Evolutionary conservation across 495 filamentous ascomycete genomes (phyloP), one percentile per base, ranked within the genome.

Genomic region (Echria macrotheca): DNA sequence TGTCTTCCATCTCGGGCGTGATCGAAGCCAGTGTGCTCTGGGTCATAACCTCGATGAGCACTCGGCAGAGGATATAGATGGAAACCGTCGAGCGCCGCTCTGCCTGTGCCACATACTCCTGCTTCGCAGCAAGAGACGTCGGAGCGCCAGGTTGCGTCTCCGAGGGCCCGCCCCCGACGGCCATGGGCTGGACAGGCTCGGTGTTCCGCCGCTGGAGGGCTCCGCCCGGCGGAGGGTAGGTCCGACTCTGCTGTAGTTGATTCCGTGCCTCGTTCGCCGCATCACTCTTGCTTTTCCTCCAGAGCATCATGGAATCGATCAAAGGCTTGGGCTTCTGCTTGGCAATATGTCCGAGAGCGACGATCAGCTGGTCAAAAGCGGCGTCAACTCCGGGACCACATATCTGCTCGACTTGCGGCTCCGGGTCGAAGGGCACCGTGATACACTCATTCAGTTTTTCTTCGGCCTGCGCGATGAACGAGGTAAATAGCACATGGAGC

Each of bases 241-340:
- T 64, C 24, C 58, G 67, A 67, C 85, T 77, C 59, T 85, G 81
- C 44, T 82, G 82, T 28, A 86, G 71, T 57, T 85, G 78, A 19
- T 38, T 55, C 3, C 77, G 68, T 14, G 75, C 77, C 44, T 78
- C 76, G 45, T 76, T 80, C 22, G 89, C 87, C 9, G 87, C 82
- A 67, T 96, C 93, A 55, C 90, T 91, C 68, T 95, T 96, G 32
- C 78, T 83, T 65, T 96, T 96, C 32, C 94, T 80, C 93, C 93
- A 98, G 17, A 89, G 80, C 89, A 98, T 97, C 53, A 97, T 85
- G 8, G 88, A 88, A 66, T 97, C 91, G 55, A 98, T 95, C 45
- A 98, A 66, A n/a, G 88, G 86, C 57, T 91, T 96, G 4, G 93
- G 94, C 56, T 96, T 95, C 57, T 86, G 84, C 25, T 89, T 85